These are phyloP conservation scores for Yamadazyma membranifaciens DNA, from an alignment of 1,139 yeast species.

Conservation along the genomic window DNA sequence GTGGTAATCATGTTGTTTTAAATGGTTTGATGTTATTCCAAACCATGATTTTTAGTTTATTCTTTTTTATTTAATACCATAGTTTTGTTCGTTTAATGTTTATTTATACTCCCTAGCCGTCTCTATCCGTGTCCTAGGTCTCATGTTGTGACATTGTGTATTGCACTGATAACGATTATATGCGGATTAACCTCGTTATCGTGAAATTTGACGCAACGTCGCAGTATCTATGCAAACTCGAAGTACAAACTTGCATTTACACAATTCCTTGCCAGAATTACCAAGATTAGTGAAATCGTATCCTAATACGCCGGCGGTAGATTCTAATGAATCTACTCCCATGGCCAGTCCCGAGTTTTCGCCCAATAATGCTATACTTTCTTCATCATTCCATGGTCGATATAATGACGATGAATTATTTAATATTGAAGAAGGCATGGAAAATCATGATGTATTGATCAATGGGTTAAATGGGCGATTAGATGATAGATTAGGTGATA, in stretches of 20 bases:
- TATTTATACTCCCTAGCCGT: not conserved
- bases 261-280: conserved; percentile 6
- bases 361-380: not conserved
- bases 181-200: not conserved
- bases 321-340: not conserved
- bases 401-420: not conserved
- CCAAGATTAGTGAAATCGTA: not conserved
- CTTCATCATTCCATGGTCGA: conserved; percentile 2
- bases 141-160: too few relatives aligned
- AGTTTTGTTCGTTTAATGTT: not conserved
- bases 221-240: too few relatives aligned
- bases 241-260: not conserved
- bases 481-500: not conserved
- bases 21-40: conserved; percentile 12
- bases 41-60: conserved; percentile 10
- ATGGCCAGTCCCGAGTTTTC: not conserved
- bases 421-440: not conserved
- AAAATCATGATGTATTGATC: not conserved
- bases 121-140: not conserved
- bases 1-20: conserved; percentile 4
- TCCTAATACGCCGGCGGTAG: not conserved
- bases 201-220: too few relatives aligned
- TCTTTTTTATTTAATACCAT: conserved; percentile 13
- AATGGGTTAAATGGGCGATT: not conserved
- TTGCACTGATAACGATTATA: too few relatives aligned